Percentiles rank a stretch among this genome's conserved stretches.
Evolutionary conservation across 2,329 filamentous ascomycete genomes (phyloP).

Genomic region (Boeremia lycopersici): DNA sequence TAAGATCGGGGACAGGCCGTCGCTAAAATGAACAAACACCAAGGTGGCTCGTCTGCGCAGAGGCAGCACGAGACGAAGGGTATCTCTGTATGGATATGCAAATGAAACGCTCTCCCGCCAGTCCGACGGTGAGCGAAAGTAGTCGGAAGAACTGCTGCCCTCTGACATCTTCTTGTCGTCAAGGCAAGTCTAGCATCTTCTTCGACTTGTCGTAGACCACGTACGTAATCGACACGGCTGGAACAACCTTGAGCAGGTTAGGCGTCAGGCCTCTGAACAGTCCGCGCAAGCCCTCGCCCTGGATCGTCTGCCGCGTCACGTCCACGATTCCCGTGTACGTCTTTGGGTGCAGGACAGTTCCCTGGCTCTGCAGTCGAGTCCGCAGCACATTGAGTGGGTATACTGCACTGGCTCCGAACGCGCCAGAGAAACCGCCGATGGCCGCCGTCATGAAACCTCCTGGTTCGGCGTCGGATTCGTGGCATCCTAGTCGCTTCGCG

Average conservation of each 20-base stretch:
- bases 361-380: conserved; percentile 91
- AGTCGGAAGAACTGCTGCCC: neutral
- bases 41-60: conserved; percentile 8
- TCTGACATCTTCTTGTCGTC: conserved; percentile 10
- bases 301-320: conserved; percentile 81
- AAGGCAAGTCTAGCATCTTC: conserved; percentile 43
- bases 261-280: conserved; percentile 95
- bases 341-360: conserved; percentile 85
- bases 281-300: conserved; percentile 81
- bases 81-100: conserved; percentile 40
- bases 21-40: conserved; percentile 11
- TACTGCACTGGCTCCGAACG: conserved; percentile 89
- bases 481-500: conserved; percentile 70
- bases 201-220: conserved; percentile 53
- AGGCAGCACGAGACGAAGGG: conserved; percentile 24
- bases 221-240: conserved; percentile 81
- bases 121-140: neutral
- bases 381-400: conserved; percentile 94
- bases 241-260: conserved; percentile 94
- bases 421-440: conserved; percentile 89
- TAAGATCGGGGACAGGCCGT: conserved; percentile 9
- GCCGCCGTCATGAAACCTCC: conserved; percentile 84
- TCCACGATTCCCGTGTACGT: conserved; percentile 93
- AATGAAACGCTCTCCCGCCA: conserved; percentile 25
- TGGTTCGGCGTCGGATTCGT: conserved; percentile 78